Evolutionary conservation across 495 filamentous ascomycete genomes (phyloP), one percentile per base, ranked within the genome.

Genomic region (Cryomyces minteri): DNA sequence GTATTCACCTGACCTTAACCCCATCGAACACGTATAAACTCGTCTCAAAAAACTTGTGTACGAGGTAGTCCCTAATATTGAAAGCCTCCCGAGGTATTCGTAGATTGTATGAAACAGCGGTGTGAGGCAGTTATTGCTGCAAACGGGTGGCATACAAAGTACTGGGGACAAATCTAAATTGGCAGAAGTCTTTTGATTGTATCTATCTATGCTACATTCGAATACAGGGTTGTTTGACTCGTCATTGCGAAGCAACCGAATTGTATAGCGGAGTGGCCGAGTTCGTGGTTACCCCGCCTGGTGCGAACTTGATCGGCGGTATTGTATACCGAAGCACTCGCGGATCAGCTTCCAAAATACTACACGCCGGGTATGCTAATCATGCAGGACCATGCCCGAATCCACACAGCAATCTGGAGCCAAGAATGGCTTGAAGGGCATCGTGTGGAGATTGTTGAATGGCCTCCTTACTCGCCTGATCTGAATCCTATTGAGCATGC

Each of bases 381-480:
- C 32, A 40, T 46, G 39, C 44, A 49, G 14, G 47, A 49, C 40
- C 40, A 49, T 32, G 36, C 47, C 6, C 47, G 44, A 11, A 49
- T 49, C 1, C 47, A 49, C 36, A 49, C 18, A 10, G 30, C 36
- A 3, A 28, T 31, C 2, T 6, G 6, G 6, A 32, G 32, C 0
- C 5, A 18, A 11, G 43, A 46, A 2, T 53, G 5, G 5, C 34
- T 53, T 4, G 39, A 41, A 18, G 0, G 8, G 14, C 37, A 53
- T 30, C 38, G 48, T 4, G 39, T 50, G 25, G 32, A 30, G 42
- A 31, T 31, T 4, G 1, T 53, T 3, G 39, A 46, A 4, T 53
- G 48, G 43, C 47, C 48, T 4, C 43, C 51, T 5, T 53, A 53
- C 34, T 50, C 39, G 43, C 47, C 44, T n/a, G 48, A 53, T 36